Percentiles rank a stretch among this genome's conserved stretches.
Conservation (phyloP, 768 basidiomycete genomes). For the Pluteus cervinus region DNA sequence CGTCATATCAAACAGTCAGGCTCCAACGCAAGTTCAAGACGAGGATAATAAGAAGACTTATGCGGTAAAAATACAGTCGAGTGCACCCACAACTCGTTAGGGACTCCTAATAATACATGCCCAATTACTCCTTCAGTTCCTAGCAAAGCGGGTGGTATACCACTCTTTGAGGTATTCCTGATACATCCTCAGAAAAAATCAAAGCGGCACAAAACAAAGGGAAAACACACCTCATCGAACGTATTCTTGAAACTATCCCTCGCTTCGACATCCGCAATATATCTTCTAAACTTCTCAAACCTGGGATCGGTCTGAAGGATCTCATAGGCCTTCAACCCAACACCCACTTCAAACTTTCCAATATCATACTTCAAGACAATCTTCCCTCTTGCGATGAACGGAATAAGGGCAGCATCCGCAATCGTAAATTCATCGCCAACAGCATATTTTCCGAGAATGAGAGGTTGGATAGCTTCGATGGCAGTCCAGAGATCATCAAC, state of each 20-base stretch:
- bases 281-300: constrained; percentile 35
- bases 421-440: constrained; percentile 37
- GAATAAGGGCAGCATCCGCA: constrained; percentile 46
- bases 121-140: no score
- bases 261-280: constrained; percentile 33
- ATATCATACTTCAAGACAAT: constrained; percentile 33
- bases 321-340: constrained; percentile 32
- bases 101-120: no score
- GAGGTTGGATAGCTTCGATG: constrained; percentile 33
- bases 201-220: no score
- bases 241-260: constrained; percentile 43
- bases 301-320: constrained; percentile 26
- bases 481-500: constrained; percentile 28
- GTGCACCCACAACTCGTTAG: no score
- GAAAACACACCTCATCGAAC: constrained; percentile 39
- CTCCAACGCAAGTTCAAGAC: no score
- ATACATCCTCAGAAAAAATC: no score
- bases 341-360: constrained; percentile 35
- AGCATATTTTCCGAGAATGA: constrained; percentile 34
- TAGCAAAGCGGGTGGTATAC: no score
- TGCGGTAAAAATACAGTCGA: no score
- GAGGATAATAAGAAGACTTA: no score
- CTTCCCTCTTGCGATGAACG: constrained; percentile 43
- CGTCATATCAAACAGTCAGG: no score
- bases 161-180: no score